Evolutionary conservation across 163 green algal species (phyloP).

Genomic region (Trebouxia gelatinosa): DNA sequence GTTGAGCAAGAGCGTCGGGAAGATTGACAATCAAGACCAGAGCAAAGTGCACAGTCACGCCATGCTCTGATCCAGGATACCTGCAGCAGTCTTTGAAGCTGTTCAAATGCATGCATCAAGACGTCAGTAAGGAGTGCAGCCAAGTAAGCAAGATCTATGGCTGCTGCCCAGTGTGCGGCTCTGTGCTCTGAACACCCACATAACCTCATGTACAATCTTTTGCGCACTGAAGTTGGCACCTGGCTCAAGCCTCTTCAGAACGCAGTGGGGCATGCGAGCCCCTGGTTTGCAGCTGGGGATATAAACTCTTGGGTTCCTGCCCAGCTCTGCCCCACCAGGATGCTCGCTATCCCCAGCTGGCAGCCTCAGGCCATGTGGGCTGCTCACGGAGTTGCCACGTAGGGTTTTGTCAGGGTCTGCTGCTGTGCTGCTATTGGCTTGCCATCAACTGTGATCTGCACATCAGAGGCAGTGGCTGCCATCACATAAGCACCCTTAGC

Average conservation of each 20-base stretch:
- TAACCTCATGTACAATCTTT: too few species aligned
- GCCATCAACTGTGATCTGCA: too few species aligned
- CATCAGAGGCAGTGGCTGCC: too few species aligned
- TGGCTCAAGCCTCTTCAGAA: conserved; percentile 31
- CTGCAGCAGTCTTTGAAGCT: background rate
- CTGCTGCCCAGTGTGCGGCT: background rate
- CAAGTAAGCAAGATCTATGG: background rate
- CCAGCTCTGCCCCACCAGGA: background rate
- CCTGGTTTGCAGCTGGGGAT: conserved; percentile 48
- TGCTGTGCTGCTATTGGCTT: too few species aligned
- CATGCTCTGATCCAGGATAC: too few species aligned
- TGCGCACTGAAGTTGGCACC: background rate
- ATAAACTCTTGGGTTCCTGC: conserved; percentile 34
- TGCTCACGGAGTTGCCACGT: too few species aligned
- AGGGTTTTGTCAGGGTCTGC: too few species aligned
- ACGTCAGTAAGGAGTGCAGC: background rate
- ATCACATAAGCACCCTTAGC: too few species aligned
- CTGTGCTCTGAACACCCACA: too few species aligned
- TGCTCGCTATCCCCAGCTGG: background rate
- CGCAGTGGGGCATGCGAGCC: conserved; percentile 57
- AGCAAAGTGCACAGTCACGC: too few species aligned
- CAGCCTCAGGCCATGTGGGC: conserved; percentile 20
- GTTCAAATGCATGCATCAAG: background rate
- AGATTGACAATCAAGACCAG: too few species aligned
- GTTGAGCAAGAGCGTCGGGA: too few species aligned